Percentiles rank a stretch among this genome's conserved stretches.
Conservation (phyloP, 1,139 yeast genomes). For the Eremothecium sinecaudum region DNA sequence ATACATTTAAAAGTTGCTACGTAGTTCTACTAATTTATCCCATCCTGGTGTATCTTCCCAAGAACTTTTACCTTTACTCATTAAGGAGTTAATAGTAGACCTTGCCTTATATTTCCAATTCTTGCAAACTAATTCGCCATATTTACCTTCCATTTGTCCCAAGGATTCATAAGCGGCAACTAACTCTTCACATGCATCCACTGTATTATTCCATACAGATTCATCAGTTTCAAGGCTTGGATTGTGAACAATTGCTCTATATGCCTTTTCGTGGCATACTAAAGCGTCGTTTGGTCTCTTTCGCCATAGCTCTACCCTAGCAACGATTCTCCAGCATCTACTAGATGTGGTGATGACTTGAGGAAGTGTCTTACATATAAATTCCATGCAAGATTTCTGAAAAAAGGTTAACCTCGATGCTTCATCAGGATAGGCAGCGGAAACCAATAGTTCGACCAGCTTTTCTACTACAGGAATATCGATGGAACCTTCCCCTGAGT, state of each 20-base stretch:
- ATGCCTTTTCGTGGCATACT: slow-evolving; percentile 81
- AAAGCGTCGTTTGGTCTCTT: slow-evolving; percentile 79
- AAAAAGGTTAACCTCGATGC: slow-evolving; percentile 42
- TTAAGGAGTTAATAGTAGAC: slow-evolving; percentile 58
- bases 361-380: slow-evolving; percentile 60
- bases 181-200: slow-evolving; percentile 68
- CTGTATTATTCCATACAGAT: slow-evolving; percentile 65
- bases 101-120: slow-evolving; percentile 88
- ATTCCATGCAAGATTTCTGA: slow-evolving; percentile 60
- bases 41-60: slow-evolving; percentile 83
- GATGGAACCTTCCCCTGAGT: slow-evolving; percentile 53
- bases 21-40: slow-evolving; percentile 50
- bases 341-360: slow-evolving; percentile 59
- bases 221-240: slow-evolving; percentile 60
- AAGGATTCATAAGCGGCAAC: slow-evolving; percentile 81
- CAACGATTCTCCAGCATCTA: slow-evolving; percentile 74
- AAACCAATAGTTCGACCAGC: slow-evolving; percentile 54
- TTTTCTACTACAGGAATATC: slow-evolving; percentile 73
- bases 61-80: slow-evolving; percentile 67
- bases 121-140: slow-evolving; percentile 72
- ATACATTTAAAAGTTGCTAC: slow-evolving; percentile 29
- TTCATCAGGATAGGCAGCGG: slow-evolving; percentile 41
- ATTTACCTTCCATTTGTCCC: slow-evolving; percentile 80
- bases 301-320: slow-evolving; percentile 83
- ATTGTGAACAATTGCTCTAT: slow-evolving; percentile 56